These are phyloP conservation scores for Eucalyptus pauciflora DNA, from an alignment of 345 rosid species.

Conservation along the genomic window DNA sequence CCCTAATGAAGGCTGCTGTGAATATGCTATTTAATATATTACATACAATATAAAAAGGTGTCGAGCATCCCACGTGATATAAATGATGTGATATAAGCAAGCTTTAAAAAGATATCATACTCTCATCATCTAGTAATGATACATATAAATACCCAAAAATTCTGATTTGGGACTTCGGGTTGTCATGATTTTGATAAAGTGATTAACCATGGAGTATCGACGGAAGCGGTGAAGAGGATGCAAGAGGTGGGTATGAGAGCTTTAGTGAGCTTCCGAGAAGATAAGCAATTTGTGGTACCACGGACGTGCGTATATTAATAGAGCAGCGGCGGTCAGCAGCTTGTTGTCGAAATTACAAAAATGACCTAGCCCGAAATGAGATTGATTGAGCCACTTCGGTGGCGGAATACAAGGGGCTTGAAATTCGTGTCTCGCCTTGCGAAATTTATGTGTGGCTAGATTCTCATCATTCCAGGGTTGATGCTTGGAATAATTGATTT, in stretches of 20 bases:
- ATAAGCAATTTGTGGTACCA: background rate
- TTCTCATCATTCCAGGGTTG: background rate
- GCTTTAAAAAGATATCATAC: background rate
- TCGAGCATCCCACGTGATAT: background rate
- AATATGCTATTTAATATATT: background rate
- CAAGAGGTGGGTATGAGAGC: rapidly evolving
- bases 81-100: background rate
- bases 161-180: background rate
- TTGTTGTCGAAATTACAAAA: background rate
- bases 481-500: background rate
- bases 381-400: background rate
- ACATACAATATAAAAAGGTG: background rate
- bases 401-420: background rate
- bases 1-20: background rate
- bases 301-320: background rate
- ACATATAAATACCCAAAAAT: background rate
- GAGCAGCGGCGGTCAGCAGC: background rate
- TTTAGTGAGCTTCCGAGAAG: background rate
- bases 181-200: background rate
- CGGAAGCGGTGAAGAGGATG: background rate
- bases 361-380: background rate
- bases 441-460: rapidly evolving
- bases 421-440: background rate
- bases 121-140: background rate
- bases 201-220: background rate